These are phyloP conservation scores for Fusarium poae DNA, from an alignment of 2,329 filamentous ascomycete genomes.

Conservation along the genomic window DNA sequence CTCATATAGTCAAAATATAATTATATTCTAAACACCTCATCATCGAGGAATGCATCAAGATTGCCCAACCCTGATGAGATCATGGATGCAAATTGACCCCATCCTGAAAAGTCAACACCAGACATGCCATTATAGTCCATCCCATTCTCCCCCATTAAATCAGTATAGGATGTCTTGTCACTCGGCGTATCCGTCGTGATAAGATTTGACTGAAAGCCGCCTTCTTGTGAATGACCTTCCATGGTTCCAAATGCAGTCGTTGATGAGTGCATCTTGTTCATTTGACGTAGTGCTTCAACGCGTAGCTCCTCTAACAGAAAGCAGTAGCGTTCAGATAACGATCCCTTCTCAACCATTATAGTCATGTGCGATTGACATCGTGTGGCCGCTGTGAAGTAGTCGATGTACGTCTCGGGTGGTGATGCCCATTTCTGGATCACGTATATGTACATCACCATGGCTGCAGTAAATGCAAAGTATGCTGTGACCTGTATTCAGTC, in stretches of 20 bases:
- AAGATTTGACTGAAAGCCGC: constrained; percentile 16
- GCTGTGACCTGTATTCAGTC: constrained; percentile 36
- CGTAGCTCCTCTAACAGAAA: constrained; percentile 44
- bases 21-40: constrained; percentile 37
- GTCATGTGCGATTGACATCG: constrained; percentile 45
- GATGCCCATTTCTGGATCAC: constrained; percentile 46
- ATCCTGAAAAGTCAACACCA: constrained; percentile 38
- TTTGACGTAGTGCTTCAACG: constrained; percentile 42
- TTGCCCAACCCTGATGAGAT: constrained; percentile 47
- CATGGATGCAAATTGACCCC: constrained; percentile 47
- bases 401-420: constrained; percentile 35
- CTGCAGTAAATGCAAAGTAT: constrained; percentile 47
- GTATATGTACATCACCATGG: constrained; percentile 47
- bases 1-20: too few relatives aligned
- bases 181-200: constrained; percentile 38
- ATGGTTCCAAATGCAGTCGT: constrained; percentile 5
- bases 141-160: constrained; percentile 35
- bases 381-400: constrained; percentile 38
- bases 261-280: constrained; percentile 37
- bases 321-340: constrained; percentile 41
- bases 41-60: constrained; percentile 42
- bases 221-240: constrained; percentile 18
- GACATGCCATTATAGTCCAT: constrained; percentile 46
- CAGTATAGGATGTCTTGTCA: constrained; percentile 40
- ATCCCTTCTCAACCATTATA: constrained; percentile 44